Conservation (phyloP, 305 asterid species). For the Euphrasia arctica region DNA sequence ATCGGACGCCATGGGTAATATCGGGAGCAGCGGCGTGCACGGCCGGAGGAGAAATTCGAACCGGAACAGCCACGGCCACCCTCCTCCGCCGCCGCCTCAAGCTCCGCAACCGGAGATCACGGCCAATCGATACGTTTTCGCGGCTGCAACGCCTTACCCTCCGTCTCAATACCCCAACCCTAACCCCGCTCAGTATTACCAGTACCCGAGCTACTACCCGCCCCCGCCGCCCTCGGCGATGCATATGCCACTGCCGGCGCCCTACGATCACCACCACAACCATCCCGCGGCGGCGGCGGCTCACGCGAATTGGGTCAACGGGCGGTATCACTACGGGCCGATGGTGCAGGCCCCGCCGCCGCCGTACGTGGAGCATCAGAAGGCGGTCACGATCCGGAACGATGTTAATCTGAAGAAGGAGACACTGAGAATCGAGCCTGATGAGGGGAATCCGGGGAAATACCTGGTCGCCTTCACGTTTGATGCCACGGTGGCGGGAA, state of each 20-base stretch:
- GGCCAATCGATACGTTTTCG: constrained; percentile 81
- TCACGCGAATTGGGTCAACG: constrained; percentile 64
- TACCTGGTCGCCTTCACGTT: constrained; percentile 79
- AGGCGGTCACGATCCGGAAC: constrained; percentile 91
- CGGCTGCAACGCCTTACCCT: constrained; percentile 96
- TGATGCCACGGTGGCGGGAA: constrained; percentile 90
- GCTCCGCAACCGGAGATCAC: constrained; percentile 74
- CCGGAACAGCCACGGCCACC: constrained; percentile 53
- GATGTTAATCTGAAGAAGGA: constrained; percentile 97
- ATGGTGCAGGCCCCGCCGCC: constrained; percentile 60
- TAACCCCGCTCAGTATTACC: constrained; percentile 70
- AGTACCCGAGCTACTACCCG: constrained; percentile 73
- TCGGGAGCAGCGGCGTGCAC: constrained; percentile 69
- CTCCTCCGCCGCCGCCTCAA: constrained; percentile 69
- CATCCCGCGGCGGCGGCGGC: constrained; percentile 30
- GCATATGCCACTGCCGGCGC: constrained; percentile 72
- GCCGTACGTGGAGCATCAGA: constrained; percentile 91
- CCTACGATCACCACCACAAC: constrained; percentile 70
- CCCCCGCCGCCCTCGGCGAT: constrained; percentile 54
- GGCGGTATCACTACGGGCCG: constrained; percentile 59
- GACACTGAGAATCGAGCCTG: constrained; percentile 78
- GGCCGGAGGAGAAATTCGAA: constrained; percentile 60
- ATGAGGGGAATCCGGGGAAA: constrained; percentile 79
- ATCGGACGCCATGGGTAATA: constrained; percentile 56
- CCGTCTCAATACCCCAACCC: constrained; percentile 71